Conservation (phyloP, 228 moss, liverwort and hornwort genomes). For the Sphagnum fallax region DNA sequence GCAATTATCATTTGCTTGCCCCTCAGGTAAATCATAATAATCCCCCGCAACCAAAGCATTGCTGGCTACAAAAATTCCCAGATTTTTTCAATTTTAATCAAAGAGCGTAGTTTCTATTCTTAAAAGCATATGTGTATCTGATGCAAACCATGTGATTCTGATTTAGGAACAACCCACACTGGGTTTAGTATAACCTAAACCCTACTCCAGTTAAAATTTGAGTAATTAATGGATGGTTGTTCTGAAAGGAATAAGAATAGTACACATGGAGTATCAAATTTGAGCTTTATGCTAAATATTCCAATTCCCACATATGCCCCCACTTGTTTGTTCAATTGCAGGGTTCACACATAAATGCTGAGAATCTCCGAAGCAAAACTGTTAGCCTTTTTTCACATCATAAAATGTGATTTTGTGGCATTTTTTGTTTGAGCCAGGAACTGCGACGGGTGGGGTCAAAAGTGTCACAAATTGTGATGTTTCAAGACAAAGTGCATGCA, state of each 20-base stretch:
- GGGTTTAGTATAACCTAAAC: neutral
- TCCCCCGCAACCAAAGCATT: neutral
- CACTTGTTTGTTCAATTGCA: too few species aligned
- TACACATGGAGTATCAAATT: too few species aligned
- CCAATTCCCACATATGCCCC: too few species aligned
- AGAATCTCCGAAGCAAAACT: too few species aligned
- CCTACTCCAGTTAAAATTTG: neutral
- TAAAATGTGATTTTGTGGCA: neutral
- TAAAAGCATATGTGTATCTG: too few species aligned
- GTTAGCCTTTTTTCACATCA: neutral
- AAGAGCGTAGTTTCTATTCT: too few species aligned
- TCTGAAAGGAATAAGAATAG: too few species aligned
- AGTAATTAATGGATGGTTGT: too few species aligned
- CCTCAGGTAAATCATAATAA: slow-evolving; percentile 37
- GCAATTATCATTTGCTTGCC: slow-evolving; percentile 75
- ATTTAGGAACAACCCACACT: too few species aligned
- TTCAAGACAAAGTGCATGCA: slow-evolving; percentile 81
- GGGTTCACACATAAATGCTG: too few species aligned
- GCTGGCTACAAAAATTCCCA: neutral
- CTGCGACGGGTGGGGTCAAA: slow-evolving; percentile 73
- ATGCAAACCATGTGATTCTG: too few species aligned
- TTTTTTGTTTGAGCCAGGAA: slow-evolving; percentile 27
- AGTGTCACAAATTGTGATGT: slow-evolving; percentile 84
- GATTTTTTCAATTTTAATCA: neutral
- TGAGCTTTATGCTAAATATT: too few species aligned